Percentiles rank a stretch among this genome's conserved stretches.
Conservation (phyloP, 805 yeast species). For the Saccharomyces jurei region DNA sequence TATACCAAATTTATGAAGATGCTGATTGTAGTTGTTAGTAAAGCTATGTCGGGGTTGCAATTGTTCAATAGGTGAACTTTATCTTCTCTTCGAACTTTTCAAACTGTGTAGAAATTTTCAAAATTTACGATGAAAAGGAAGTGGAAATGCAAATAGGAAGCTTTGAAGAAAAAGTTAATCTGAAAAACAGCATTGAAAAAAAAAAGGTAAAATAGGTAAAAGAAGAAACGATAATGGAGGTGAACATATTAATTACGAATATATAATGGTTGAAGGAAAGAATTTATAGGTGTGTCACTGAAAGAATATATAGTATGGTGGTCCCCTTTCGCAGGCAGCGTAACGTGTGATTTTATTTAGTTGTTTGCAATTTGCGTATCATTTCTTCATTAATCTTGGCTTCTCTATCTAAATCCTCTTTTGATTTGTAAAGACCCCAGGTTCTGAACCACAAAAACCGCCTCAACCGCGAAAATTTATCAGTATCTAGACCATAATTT, state of each 20-base stretch:
- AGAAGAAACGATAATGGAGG: not conserved
- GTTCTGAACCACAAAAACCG: conserved; percentile 52
- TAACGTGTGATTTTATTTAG: not conserved
- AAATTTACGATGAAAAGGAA: not conserved
- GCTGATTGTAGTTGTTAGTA: not conserved
- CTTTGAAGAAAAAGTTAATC: not conserved
- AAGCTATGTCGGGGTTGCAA: not conserved
- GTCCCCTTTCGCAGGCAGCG: not conserved
- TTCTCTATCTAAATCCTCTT: conserved; percentile 30
- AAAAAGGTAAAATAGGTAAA: not conserved
- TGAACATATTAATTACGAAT: not conserved
- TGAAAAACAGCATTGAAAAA: not conserved
- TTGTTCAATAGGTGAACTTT: not conserved
- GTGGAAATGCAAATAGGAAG: not conserved
- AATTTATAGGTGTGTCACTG: not conserved
- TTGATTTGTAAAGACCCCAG: conserved; percentile 27
- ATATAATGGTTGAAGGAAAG: not conserved
- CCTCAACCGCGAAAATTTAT: conserved; percentile 43
- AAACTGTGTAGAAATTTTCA: not conserved
- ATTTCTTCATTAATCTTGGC: conserved; percentile 64
- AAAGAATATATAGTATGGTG: not conserved
- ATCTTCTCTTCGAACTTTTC: not conserved
- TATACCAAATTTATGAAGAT: not conserved
- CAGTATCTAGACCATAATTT: conserved; percentile 46
- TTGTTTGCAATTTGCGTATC: conserved; percentile 27